A percentile compares a stretch with the other conserved stretches of the same genome.
phyloP scores from a whole-genome alignment of 2,329 filamentous ascomycete species.

The Xylariaceae sp. region DNA sequence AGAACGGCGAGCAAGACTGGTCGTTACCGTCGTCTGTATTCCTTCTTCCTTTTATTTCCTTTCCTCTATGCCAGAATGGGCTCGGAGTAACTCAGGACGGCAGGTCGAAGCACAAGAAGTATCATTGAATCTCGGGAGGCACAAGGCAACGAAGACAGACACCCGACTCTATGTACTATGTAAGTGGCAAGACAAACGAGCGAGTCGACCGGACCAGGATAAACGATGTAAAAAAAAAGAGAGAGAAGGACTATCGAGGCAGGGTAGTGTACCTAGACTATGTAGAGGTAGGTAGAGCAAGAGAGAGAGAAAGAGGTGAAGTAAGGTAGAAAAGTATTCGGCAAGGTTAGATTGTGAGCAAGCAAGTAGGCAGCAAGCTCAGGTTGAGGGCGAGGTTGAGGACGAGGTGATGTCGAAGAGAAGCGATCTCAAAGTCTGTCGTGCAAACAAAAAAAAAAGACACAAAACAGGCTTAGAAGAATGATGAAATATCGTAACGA shows the following conservation, averaged over 20 bases:
- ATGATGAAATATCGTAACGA: neutral
- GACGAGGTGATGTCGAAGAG: too few relatives aligned
- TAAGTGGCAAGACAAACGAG: neutral
- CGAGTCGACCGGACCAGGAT: neutral
- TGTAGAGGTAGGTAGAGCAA: neutral
- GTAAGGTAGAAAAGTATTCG: neutral
- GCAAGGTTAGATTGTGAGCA: neutral
- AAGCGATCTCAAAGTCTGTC: too few relatives aligned
- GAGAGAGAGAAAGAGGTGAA: neutral
- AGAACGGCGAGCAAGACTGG: neutral
- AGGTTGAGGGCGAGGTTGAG: too few relatives aligned
- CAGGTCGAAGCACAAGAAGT: constrained; percentile 9
- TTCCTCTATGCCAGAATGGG: constrained; percentile 3
- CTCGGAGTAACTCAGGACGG: constrained; percentile 9
- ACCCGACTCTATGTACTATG: neutral
- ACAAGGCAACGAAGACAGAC: constrained; percentile 6
- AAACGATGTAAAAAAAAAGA: neutral
- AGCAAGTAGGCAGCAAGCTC: neutral
- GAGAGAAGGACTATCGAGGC: neutral
- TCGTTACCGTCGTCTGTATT: neutral
- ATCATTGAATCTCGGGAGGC: constrained; percentile 10
- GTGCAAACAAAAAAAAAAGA: too few relatives aligned
- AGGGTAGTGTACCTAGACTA: neutral
- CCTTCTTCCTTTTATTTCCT: too few relatives aligned
- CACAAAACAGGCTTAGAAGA: too few relatives aligned